These are phyloP conservation scores for Microthyrium microscopicum DNA, from an alignment of 2,329 filamentous ascomycete genomes.

Conservation along the genomic window DNA sequence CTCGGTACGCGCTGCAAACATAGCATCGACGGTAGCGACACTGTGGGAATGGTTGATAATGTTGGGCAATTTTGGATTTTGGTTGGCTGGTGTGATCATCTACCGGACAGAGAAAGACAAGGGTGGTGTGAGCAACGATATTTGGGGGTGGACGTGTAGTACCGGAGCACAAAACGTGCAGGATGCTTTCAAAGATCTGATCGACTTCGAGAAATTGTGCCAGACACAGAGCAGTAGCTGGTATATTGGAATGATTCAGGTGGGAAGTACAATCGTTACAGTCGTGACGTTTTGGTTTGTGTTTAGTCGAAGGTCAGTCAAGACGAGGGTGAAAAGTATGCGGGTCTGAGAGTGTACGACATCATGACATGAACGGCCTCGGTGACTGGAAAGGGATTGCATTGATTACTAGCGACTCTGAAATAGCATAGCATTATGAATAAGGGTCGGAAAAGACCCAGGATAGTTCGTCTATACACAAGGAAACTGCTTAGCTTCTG, in stretches of 20 bases:
- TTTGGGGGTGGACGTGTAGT: constrained; percentile 27
- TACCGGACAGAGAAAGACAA: constrained; percentile 21
- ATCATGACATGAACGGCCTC: too few relatives aligned
- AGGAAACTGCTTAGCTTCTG: too few relatives aligned
- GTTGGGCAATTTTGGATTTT: constrained; percentile 19
- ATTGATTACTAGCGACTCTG: too few relatives aligned
- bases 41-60: constrained; percentile 17
- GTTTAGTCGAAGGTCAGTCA: too few relatives aligned
- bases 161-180: constrained; percentile 19
- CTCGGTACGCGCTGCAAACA: constrained; percentile 19
- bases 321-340: too few relatives aligned
- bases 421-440: too few relatives aligned
- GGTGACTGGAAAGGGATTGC: too few relatives aligned
- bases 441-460: too few relatives aligned
- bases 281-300: too few relatives aligned
- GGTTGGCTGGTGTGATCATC: constrained; percentile 18
- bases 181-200: constrained; percentile 18
- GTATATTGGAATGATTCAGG: constrained; percentile 20
- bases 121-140: constrained; percentile 19
- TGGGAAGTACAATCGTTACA: too few relatives aligned
- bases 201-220: constrained; percentile 22
- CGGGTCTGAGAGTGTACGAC: too few relatives aligned
- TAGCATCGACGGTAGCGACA: constrained; percentile 14
- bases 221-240: constrained; percentile 20
- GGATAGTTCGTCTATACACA: too few relatives aligned